Evolutionary conservation across 768 basidiomycete species (phyloP), one percentile per base, ranked within the genome.

Genomic region (Tricholoma sp.): DNA sequence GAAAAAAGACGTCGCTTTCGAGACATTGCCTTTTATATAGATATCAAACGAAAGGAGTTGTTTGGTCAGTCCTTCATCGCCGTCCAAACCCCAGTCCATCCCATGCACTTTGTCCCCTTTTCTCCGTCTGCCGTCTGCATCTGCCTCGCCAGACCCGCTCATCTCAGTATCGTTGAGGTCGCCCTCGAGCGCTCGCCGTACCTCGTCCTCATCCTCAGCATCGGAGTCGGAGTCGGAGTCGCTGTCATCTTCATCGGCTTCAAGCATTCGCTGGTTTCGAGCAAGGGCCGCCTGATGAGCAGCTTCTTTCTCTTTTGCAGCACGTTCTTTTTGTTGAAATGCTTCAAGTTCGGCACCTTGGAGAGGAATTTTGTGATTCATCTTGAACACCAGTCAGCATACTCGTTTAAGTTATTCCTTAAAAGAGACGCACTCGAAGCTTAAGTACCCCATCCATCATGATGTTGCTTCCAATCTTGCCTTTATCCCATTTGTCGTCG

Each of bases 11-110:
- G 85, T 89, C 22, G 88, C 78, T 61, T 90, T 89, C 24, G 89
- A 86, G 47, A 94, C 91, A 60, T 96, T 94, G n/a, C 95, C 95
- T 70, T 96, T 97, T 59, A 98, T 80, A 70, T 93, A 98, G 62
- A 98, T 97, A 71, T 99, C 97, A 64, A 91, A 99, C 1, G 92
- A 95, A 37, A 95, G 72, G 54, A 88, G 71, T 39, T 89, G 85
- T 63, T 83, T 86, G 12, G 85, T 84, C 54, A 85, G 66, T 1
- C 85, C 83, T 57, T 94, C 91, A 59, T 93, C 91, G 43, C 82
- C 82, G 60, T 91, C 89, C 58, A 88, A 69, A 29, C 76, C 79
- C 88, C 89, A 91, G 65, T 86, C 88, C 19, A 73, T 69, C 6
- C 75, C 79, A 57, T 85, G 85, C 19, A 75, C 70, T 63, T 79